phyloP scores from a whole-genome alignment of 108 stramenopile genomes.

The Fistulifera pelliculosa region DNA sequence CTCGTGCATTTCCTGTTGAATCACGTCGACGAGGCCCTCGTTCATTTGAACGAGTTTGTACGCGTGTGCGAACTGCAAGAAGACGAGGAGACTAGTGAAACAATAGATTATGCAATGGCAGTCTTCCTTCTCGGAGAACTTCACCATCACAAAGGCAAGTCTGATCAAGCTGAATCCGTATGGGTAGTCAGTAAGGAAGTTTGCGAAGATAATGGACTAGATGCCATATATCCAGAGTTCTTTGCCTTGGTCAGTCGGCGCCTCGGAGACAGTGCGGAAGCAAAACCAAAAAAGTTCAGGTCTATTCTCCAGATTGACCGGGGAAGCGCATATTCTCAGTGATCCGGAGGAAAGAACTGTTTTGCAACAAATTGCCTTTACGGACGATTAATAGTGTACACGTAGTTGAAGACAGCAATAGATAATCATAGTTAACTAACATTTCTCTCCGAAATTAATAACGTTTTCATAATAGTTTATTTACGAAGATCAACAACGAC shows the following conservation, averaged over 20 bases:
- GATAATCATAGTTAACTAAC: not conserved
- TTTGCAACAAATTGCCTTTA: constrained; percentile 3
- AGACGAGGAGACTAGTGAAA: not conserved
- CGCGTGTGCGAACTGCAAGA: constrained; percentile 11
- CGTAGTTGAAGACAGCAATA: too few relatives aligned
- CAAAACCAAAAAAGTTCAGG: constrained; percentile 5
- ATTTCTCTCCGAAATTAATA: not conserved
- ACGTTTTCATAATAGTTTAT: constrained; percentile 9
- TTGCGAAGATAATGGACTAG: constrained; percentile 2
- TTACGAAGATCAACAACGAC: constrained; percentile 51
- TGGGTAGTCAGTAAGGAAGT: constrained; percentile 12
- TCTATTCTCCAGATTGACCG: not conserved
- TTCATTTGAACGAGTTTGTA: constrained; percentile 17
- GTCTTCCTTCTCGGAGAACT: constrained; percentile 18
- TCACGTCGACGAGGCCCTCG: constrained; percentile 15
- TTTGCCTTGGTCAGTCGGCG: constrained; percentile 6
- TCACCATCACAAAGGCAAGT: constrained; percentile 6
- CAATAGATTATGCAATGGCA: constrained; percentile 18
- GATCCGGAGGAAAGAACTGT: not conserved
- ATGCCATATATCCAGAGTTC: not conserved
- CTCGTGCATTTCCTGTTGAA: constrained; percentile 14
- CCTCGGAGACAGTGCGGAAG: not conserved
- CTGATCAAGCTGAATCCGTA: constrained; percentile 10
- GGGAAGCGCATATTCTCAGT: not conserved
- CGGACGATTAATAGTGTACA: constrained; percentile 7